Percentiles rank a stretch among this genome's conserved stretches.
Conservation (phyloP, 1,139 yeast genomes). For the Chernovozyma sophiae-reginae region DNA sequence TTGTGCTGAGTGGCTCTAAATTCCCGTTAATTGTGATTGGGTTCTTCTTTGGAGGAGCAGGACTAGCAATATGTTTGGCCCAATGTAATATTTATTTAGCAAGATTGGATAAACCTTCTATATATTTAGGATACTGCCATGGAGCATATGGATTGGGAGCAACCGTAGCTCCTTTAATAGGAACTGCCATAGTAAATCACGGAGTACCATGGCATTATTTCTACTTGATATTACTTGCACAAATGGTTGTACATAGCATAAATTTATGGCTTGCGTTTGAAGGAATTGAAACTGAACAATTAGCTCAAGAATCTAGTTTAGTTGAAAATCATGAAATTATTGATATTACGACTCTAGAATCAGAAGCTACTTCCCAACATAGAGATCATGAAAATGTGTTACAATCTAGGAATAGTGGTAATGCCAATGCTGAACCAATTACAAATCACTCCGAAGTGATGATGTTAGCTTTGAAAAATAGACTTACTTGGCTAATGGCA, state of each 20-base stretch:
- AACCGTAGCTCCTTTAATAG: conserved; percentile 53
- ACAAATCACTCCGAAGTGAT: conserved; percentile 1
- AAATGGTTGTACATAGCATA: conserved; percentile 24
- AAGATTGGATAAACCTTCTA: conserved; percentile 44
- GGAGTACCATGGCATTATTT: conserved; percentile 53
- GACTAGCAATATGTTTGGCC: conserved; percentile 52
- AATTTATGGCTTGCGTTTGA: conserved; percentile 33
- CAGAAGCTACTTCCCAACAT: background rate
- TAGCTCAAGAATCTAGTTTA: background rate
- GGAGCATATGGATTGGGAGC: conserved; percentile 66
- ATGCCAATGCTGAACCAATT: background rate
- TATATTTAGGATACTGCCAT: conserved; percentile 51
- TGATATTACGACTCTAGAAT: background rate
- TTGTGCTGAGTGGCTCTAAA: conserved; percentile 34
- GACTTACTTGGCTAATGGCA: conserved; percentile 45
- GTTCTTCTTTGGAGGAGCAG: conserved; percentile 58
- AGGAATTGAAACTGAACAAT: conserved; percentile 14
- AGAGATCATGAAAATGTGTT: background rate
- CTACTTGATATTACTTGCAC: conserved; percentile 46
- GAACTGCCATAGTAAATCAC: conserved; percentile 46
- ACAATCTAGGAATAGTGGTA: background rate
- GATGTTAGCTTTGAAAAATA: conserved; percentile 25
- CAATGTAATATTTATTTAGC: conserved; percentile 57
- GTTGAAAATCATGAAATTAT: background rate
- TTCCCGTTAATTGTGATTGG: conserved; percentile 46